Base-by-base conservation (phyloP, 1,284 basidiomycete genomes). In the Fomes fomentarius region DNA sequence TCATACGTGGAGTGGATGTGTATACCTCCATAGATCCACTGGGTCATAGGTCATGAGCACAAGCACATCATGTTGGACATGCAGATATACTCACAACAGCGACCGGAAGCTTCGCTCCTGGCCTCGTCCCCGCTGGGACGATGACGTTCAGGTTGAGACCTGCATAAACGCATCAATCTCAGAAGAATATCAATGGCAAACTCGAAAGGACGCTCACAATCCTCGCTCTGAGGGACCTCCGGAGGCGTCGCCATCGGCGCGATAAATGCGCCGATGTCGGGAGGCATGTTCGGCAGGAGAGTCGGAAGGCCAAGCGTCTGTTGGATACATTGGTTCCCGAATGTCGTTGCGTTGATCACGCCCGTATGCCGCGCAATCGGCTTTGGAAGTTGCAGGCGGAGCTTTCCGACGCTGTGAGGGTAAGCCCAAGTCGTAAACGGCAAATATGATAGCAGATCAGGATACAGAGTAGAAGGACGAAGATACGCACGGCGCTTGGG, bases 61-160 rank as follows among this genome's bases (percentile, higher is more conserved):
- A 8, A 5, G 7, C n/a, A 19, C 17, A 8, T 37, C 35, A 37
- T 9, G 14, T 15, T 14, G 7, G 8, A 14, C 35, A 37, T 7
- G 6, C 35, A 37, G n/a, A 37, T 14, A 37, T 14, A n/a, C 74
- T 52, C 62, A 83, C 81, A 34, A 76, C 74, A 11, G 83, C 71
- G 8, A 87, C 81, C 0, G 85, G 84, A 22, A 83, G 67, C 38
- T 77, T 77, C 1, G 73, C 72, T 0, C 58, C 61, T 1, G 74
- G 46, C 1, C 66, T 71, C 2, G 74, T 69, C 19, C 65, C 68
- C 2, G n/a, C 45, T 21, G 49, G 35, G 17, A 34, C 15, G 24
- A 42, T 38, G 22, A 50, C 48, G 31, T 50, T 28, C 22, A 50
- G 4, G 9, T 26, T 50, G 12, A 37, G 17, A 72, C 66, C 8